A percentile compares a stretch with the other conserved stretches of the same genome.
Evolutionary conservation across 2,329 filamentous ascomycete species (phyloP).

Genomic region (Phaeosphaeria sp.): DNA sequence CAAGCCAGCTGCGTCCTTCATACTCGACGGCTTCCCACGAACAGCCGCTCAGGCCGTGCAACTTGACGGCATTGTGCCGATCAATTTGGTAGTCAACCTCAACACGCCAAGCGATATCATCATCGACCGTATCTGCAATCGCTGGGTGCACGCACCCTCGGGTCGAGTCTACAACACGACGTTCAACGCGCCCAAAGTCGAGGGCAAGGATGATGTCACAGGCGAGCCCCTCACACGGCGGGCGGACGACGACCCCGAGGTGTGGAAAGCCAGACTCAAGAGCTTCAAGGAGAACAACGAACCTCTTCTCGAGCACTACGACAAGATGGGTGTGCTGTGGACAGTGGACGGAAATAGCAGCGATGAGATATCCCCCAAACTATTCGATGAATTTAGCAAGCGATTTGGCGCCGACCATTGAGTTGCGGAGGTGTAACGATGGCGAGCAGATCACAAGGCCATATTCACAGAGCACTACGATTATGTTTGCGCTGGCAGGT

Average conservation of each 20-base stretch:
- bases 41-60: constrained; percentile 80
- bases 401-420: constrained; percentile 63
- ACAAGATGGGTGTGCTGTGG: constrained; percentile 81
- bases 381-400: constrained; percentile 81
- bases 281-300: constrained; percentile 89
- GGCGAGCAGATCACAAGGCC: too few species aligned
- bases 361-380: constrained; percentile 92
- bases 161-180: constrained; percentile 94
- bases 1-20: constrained; percentile 82
- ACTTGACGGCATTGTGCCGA: constrained; percentile 83
- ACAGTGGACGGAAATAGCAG: constrained; percentile 88
- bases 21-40: constrained; percentile 95
- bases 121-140: constrained; percentile 84
- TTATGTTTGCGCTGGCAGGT: not conserved
- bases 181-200: constrained; percentile 84
- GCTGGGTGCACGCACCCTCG: constrained; percentile 92
- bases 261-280: constrained; percentile 79
- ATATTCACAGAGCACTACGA: not conserved
- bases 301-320: constrained; percentile 88
- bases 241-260: constrained; percentile 83
- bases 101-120: constrained; percentile 87
- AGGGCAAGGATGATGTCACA: constrained; percentile 86
- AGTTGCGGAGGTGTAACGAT: not conserved
- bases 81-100: constrained; percentile 90
- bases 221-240: constrained; percentile 85